phyloP scores from a whole-genome alignment of 2,329 filamentous ascomycete genomes.

The Paraphaeosphaeria minitans region DNA sequence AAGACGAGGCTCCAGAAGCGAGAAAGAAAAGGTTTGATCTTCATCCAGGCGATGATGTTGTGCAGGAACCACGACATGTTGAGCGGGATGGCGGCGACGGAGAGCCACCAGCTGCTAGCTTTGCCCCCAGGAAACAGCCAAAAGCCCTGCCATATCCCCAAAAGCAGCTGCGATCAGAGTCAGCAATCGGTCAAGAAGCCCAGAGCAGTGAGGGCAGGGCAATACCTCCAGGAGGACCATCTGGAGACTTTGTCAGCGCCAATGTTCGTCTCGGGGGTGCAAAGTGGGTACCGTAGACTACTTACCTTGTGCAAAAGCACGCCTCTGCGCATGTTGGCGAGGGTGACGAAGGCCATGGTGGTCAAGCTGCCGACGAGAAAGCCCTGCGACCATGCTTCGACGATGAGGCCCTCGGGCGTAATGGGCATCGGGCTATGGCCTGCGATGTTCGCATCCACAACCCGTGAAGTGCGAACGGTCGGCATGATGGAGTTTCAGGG shows the following conservation, averaged over 20 bases:
- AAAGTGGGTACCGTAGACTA: too few species aligned
- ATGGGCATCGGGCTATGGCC: conserved; percentile 29
- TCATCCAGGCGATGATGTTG: conserved; percentile 71
- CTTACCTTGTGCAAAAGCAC: conserved; percentile 55
- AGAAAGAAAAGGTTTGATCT: conserved; percentile 65
- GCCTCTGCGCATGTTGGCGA: conserved; percentile 55
- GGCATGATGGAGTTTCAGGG: conserved; percentile 11
- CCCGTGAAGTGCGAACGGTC: not conserved
- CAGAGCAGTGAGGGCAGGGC: conserved; percentile 1
- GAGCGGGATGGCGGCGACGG: conserved; percentile 63
- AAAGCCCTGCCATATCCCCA: conserved; percentile 62
- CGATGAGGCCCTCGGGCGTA: conserved; percentile 39
- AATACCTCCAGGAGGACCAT: conserved; percentile 56
- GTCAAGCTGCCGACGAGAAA: conserved; percentile 51
- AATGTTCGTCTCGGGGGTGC: not conserved
- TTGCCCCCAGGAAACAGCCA: conserved; percentile 63
- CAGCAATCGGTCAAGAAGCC: conserved; percentile 7
- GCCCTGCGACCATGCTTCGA: conserved; percentile 50
- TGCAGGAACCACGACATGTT: conserved; percentile 68
- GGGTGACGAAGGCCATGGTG: conserved; percentile 55
- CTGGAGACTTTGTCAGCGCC: conserved; percentile 28
- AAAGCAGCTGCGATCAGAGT: conserved; percentile 52
- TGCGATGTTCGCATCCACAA: conserved; percentile 4
- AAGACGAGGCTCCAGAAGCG: conserved; percentile 59
- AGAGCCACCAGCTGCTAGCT: conserved; percentile 68